phyloP scores from a whole-genome alignment of 768 basidiomycete species.

The Trametes cinnabarina region DNA sequence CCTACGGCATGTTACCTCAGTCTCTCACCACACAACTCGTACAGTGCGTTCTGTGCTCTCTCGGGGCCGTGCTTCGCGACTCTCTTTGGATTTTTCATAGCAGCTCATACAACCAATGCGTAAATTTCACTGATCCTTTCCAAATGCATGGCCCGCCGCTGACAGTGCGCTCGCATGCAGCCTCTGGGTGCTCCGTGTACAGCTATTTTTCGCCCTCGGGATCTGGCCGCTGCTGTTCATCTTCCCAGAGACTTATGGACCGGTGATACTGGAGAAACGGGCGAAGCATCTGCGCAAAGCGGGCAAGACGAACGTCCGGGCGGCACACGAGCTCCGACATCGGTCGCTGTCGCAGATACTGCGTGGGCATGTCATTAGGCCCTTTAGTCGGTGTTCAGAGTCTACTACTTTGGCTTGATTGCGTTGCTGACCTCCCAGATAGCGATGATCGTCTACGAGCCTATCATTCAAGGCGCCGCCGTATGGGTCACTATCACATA shows the following conservation, averaged over 20 bases:
- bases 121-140: not conserved
- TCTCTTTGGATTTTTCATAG: slow-evolving; percentile 26
- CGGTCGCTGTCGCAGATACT: slow-evolving; percentile 14
- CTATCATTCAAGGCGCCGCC: slow-evolving; percentile 22
- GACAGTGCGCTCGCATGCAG: not conserved
- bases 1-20: no score
- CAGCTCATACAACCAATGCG: slow-evolving; percentile 12
- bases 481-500: slow-evolving; percentile 24
- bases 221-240: slow-evolving; percentile 20
- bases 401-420: not conserved
- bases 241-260: slow-evolving; percentile 24
- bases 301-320: slow-evolving; percentile 13
- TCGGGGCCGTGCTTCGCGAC: slow-evolving; percentile 23
- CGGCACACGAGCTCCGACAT: slow-evolving; percentile 20
- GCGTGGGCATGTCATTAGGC: slow-evolving; percentile 14
- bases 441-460: slow-evolving; percentile 23
- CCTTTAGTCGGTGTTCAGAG: slow-evolving; percentile 10
- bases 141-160: not conserved
- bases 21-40: not conserved
- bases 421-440: not conserved
- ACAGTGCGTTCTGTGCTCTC: slow-evolving; percentile 18
- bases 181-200: slow-evolving; percentile 25
- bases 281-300: slow-evolving; percentile 15
- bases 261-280: slow-evolving; percentile 19
- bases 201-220: slow-evolving; percentile 17